Evolutionary conservation across 148 eudicot genomes (phyloP).

Genomic region (Chenopodium quinoa): DNA sequence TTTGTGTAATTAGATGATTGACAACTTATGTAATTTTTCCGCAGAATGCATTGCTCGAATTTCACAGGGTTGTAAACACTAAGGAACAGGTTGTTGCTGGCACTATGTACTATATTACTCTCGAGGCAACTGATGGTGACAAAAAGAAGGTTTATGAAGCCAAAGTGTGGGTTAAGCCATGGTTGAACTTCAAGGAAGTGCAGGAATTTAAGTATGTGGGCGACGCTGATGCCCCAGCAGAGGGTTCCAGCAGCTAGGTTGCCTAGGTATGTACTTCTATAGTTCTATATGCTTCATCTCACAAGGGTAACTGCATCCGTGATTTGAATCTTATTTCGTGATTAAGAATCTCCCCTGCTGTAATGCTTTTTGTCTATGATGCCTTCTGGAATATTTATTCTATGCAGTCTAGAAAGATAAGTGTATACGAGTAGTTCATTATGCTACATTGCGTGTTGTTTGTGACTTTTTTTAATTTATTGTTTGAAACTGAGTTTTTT

Average conservation of each 20-base stretch:
- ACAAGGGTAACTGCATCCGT: background rate
- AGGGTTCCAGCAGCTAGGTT: conserved; percentile 25
- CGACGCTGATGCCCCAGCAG: conserved; percentile 35
- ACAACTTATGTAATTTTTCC: background rate
- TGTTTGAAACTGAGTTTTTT: background rate
- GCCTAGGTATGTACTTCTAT: conserved; percentile 17
- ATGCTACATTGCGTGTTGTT: background rate
- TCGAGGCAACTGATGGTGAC: conserved; percentile 51
- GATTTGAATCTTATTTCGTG: background rate
- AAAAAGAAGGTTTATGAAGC: conserved; percentile 53
- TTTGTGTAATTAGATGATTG: too few species aligned
- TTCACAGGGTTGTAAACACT: conserved; percentile 45
- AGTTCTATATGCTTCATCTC: background rate
- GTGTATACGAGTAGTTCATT: background rate
- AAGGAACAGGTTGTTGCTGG: conserved; percentile 64
- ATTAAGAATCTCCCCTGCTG: background rate
- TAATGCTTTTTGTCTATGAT: background rate
- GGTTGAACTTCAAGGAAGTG: conserved; percentile 60
- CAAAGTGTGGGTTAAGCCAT: conserved; percentile 64
- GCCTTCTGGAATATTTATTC: background rate
- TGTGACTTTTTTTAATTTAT: too few species aligned
- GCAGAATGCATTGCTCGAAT: conserved; percentile 55
- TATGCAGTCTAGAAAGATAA: background rate
- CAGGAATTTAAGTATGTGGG: conserved; percentile 50
- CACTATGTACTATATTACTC: conserved; percentile 49